Evolutionary conservation across 257 asterid genomes (phyloP).

Genomic region (Scutellaria barbata): DNA sequence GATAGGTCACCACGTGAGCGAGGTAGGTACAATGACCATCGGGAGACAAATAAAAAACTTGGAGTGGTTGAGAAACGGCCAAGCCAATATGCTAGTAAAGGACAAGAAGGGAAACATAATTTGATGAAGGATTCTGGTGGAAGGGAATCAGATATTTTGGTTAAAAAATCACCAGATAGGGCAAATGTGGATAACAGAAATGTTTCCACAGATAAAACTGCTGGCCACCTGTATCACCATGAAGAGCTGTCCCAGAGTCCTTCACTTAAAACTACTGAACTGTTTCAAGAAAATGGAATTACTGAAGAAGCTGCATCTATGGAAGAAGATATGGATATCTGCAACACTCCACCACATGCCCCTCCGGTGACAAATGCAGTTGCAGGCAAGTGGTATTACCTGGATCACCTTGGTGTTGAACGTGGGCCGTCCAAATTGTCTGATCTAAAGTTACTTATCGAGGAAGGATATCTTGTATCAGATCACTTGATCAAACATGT

Average conservation of each 20-base stretch:
- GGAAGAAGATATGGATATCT: slow-evolving; percentile 99
- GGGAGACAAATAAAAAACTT: slow-evolving; percentile 57
- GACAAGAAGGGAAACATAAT: slow-evolving; percentile 62
- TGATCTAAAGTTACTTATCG: slow-evolving; percentile 75
- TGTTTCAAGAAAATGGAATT: slow-evolving; percentile 61
- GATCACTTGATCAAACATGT: slow-evolving; percentile 90
- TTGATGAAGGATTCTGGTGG: slow-evolving; percentile 54
- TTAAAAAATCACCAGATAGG: slow-evolving; percentile 59
- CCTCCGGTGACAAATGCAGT: slow-evolving; percentile 59
- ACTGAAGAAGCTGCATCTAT: slow-evolving; percentile 78
- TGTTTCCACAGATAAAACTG: slow-evolving; percentile 50
- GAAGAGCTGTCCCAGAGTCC: slow-evolving; percentile 52
- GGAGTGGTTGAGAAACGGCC: slow-evolving; percentile 61
- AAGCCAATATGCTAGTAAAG: slow-evolving; percentile 56
- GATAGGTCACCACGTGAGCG: slow-evolving; percentile 75
- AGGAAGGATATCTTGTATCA: slow-evolving; percentile 83
- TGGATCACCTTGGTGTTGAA: slow-evolving; percentile 80
- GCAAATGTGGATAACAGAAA: slow-evolving; percentile 47
- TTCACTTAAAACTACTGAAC: slow-evolving; percentile 44
- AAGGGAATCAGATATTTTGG: slow-evolving; percentile 47
- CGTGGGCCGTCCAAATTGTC: slow-evolving; percentile 84
- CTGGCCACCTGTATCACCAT: slow-evolving; percentile 30
- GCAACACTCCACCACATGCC: slow-evolving; percentile 96
- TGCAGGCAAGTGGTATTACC: slow-evolving; percentile 87
- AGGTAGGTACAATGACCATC: slow-evolving; percentile 48